Evolutionary conservation across 2,329 filamentous ascomycete species (phyloP).

Genomic region (Sarocladium oryzae): DNA sequence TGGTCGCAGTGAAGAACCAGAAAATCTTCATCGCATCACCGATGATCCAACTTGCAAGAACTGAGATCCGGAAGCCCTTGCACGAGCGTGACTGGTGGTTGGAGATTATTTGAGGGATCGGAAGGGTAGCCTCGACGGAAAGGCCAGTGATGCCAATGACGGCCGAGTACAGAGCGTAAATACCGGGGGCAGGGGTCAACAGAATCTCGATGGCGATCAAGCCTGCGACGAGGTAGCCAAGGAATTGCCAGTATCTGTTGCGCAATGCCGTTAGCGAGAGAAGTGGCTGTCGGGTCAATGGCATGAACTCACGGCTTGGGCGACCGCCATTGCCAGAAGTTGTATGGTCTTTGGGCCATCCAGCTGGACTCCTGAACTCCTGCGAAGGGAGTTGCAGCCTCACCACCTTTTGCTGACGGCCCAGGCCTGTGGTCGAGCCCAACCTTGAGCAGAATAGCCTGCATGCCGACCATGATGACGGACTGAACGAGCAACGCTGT

Average conservation of each 20-base stretch:
- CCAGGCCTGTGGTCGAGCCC: constrained; percentile 61
- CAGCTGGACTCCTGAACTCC: constrained; percentile 35
- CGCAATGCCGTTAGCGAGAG: neutral
- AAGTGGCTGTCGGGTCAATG: neutral
- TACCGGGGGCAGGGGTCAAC: constrained; percentile 46
- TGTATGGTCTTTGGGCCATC: constrained; percentile 55
- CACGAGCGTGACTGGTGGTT: constrained; percentile 65
- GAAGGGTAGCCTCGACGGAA: constrained; percentile 72
- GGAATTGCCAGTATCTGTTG: constrained; percentile 68
- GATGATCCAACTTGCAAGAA: constrained; percentile 70
- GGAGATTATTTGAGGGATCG: constrained; percentile 69
- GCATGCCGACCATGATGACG: constrained; percentile 58
- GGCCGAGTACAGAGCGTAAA: constrained; percentile 61
- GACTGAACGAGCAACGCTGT: constrained; percentile 57
- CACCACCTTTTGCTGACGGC: constrained; percentile 53
- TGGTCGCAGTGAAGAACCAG: constrained; percentile 69
- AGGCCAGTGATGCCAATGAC: constrained; percentile 70
- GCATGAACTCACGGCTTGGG: constrained; percentile 52
- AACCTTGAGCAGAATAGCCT: constrained; percentile 58
- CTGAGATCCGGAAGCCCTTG: constrained; percentile 70
- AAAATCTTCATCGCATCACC: constrained; percentile 86
- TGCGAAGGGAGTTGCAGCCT: constrained; percentile 56
- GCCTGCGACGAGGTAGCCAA: constrained; percentile 58
- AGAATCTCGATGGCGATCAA: constrained; percentile 62
- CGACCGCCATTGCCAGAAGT: constrained; percentile 78